These are phyloP conservation scores for Penicillium sp. DNA, from an alignment of 2,329 filamentous ascomycete genomes.

Conservation along the genomic window DNA sequence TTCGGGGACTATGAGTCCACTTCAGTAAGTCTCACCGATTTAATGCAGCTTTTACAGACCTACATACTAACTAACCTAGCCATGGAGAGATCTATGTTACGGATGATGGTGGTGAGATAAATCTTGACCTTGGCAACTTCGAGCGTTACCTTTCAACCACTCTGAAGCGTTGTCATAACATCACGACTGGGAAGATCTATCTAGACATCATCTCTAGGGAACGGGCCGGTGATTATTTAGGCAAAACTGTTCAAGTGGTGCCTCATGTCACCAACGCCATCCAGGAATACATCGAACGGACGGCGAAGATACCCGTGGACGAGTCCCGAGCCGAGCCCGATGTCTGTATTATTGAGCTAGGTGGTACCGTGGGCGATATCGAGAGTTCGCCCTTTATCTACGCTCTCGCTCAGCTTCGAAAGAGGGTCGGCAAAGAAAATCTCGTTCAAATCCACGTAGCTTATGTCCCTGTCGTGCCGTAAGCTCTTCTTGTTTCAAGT, in stretches of 20 bases:
- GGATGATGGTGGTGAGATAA: slow-evolving; percentile 75
- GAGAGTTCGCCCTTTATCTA: slow-evolving; percentile 87
- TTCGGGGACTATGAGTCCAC: slow-evolving; percentile 63
- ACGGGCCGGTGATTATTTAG: slow-evolving; percentile 74
- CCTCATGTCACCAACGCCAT: slow-evolving; percentile 91
- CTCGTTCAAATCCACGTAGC: slow-evolving; percentile 83
- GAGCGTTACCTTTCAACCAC: slow-evolving; percentile 80
- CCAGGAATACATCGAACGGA: slow-evolving; percentile 86
- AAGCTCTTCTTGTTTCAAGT: not conserved
- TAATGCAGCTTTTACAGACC: not conserved
- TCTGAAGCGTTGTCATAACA: slow-evolving; percentile 84
- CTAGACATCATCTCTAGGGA: slow-evolving; percentile 78
- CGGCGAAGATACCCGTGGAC: slow-evolving; percentile 82
- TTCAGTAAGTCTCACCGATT: slow-evolving; percentile 19
- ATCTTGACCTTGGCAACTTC: slow-evolving; percentile 74
- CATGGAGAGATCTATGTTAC: slow-evolving; percentile 90
- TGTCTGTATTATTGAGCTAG: slow-evolving; percentile 76
- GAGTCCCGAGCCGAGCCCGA: slow-evolving; percentile 80
- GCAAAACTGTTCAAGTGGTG: slow-evolving; percentile 85
- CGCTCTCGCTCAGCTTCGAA: slow-evolving; percentile 75
- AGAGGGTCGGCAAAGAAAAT: slow-evolving; percentile 71
- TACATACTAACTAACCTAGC: slow-evolving; percentile 41
- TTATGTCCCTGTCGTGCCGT: slow-evolving; percentile 68
- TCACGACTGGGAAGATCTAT: slow-evolving; percentile 97
- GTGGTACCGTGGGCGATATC: slow-evolving; percentile 65